A percentile compares a stretch with the other conserved stretches of the same genome.
phyloP scores from a whole-genome alignment of 192 early-diverging fungal genomes.

The Kappamyces sp. region DNA sequence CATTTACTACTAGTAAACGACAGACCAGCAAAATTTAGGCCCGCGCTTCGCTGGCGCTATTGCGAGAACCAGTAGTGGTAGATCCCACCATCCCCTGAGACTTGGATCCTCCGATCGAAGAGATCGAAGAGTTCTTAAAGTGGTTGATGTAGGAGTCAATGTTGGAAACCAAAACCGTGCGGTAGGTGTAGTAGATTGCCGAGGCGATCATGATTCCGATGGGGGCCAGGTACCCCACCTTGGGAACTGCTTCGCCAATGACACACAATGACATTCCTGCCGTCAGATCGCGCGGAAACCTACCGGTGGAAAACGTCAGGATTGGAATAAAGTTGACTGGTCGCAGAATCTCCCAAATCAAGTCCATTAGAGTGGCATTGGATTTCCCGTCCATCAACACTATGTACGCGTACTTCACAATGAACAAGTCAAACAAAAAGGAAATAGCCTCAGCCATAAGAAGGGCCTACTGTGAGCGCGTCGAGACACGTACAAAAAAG shows the following conservation, averaged over 20 bases:
- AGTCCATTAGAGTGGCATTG: neutral
- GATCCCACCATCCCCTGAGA: too few relatives aligned
- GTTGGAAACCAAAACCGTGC: slow-evolving; percentile 1
- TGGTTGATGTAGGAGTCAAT: slow-evolving; percentile 9
- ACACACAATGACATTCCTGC: neutral
- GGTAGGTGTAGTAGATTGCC: slow-evolving; percentile 9
- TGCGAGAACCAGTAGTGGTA: too few relatives aligned
- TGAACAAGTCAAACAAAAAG: slow-evolving; percentile 4
- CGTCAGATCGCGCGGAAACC: neutral
- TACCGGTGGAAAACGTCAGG: neutral
- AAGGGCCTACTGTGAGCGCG: neutral
- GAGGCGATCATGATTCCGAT: slow-evolving; percentile 10
- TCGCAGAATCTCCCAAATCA: neutral
- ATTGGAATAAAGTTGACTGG: neutral
- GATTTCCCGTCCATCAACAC: neutral
- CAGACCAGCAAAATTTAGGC: too few relatives aligned
- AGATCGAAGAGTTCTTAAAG: neutral
- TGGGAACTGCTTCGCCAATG: slow-evolving; percentile 3
- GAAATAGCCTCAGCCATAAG: slow-evolving; percentile 7
- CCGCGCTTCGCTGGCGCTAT: too few relatives aligned
- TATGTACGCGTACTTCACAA: slow-evolving; percentile 9
- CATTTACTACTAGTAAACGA: slow-evolving; percentile 46
- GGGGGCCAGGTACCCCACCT: neutral
- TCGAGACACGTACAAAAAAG: neutral
- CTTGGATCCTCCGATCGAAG: neutral